A percentile compares a stretch with the other conserved stretches of the same genome.
phyloP scores from a whole-genome alignment of 176 grass and related monocot genomes.

The Triticum monococcum region DNA sequence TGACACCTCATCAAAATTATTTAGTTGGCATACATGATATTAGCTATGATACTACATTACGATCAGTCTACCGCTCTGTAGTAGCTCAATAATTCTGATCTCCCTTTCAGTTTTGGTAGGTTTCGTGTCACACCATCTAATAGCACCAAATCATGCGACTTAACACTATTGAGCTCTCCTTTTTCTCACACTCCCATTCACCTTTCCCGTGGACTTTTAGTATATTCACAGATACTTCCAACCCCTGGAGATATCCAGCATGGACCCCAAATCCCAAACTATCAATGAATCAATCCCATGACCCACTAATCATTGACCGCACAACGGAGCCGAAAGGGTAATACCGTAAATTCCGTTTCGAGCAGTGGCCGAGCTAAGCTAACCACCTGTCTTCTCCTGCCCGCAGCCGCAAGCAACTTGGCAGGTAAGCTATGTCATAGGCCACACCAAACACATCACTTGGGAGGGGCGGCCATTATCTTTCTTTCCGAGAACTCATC shows the following conservation, averaged over 20 bases:
- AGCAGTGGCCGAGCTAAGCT: background rate
- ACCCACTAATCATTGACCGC: background rate
- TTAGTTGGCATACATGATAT: no score
- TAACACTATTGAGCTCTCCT: background rate
- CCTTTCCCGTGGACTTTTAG: constrained; percentile 15
- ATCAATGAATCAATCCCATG: background rate
- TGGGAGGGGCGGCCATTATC: background rate
- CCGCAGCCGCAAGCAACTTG: background rate
- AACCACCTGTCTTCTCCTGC: constrained; percentile 11
- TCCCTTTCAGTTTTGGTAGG: constrained; percentile 12
- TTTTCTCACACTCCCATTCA: background rate
- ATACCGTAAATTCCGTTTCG: background rate
- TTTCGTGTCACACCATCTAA: constrained; percentile 35
- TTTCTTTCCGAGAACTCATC: constrained; percentile 14
- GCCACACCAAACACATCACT: constrained; percentile 19
- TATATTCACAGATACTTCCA: constrained; percentile 21
- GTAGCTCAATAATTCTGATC: background rate
- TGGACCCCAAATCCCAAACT: background rate
- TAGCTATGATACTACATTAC: no score
- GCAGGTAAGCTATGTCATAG: constrained; percentile 33
- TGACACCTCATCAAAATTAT: no score
- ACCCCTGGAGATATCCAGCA: background rate
- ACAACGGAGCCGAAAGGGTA: background rate
- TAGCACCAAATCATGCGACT: background rate
- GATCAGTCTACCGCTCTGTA: no score